Conservation (phyloP, 805 yeast species). For the Blastobotrys peoriensis region DNA sequence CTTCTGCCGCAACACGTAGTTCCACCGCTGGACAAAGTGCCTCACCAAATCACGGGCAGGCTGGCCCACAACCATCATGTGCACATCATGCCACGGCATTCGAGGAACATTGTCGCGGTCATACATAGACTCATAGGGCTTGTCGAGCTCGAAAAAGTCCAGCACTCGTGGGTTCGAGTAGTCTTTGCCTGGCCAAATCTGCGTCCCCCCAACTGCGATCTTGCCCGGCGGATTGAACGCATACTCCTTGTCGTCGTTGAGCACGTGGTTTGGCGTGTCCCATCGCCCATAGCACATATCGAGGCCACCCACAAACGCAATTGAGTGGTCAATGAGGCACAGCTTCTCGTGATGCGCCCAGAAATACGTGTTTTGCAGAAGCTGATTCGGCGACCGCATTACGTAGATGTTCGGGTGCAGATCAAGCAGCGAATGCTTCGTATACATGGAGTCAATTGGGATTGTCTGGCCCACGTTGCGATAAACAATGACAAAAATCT, state of each 20-base stretch:
- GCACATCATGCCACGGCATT: conserved; percentile 99
- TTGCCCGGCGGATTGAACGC: conserved; percentile 22
- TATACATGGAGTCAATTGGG: conserved; percentile 88
- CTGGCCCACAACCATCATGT: conserved; percentile 91
- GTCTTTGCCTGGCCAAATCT: conserved; percentile 92
- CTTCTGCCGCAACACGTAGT: conserved; percentile 84
- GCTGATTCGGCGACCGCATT: conserved; percentile 91
- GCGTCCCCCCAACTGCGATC: conserved; percentile 31
- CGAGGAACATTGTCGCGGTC: conserved; percentile 77
- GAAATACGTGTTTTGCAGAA: conserved; percentile 84
- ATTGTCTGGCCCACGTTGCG: conserved; percentile 92
- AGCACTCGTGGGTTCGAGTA: conserved; percentile 92
- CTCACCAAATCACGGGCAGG: conserved; percentile 88
- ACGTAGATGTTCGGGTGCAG: conserved; percentile 83
- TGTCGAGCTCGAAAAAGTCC: conserved; percentile 74
- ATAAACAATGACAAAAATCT: conserved; percentile 84
- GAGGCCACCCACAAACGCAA: conserved; percentile 91
- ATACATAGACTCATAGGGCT: conserved; percentile 88
- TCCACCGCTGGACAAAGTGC: conserved; percentile 98
- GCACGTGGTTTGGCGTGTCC: conserved; percentile 93
- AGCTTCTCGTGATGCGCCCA: conserved; percentile 99
- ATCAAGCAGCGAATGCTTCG: conserved; percentile 85
- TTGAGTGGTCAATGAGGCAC: conserved; percentile 76
- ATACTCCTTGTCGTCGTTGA: conserved; percentile 60
- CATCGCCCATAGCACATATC: conserved; percentile 94